Base-by-base conservation (phyloP, 2,329 filamentous ascomycete species). In the Graphilbum ipis-grandicollis region DNA sequence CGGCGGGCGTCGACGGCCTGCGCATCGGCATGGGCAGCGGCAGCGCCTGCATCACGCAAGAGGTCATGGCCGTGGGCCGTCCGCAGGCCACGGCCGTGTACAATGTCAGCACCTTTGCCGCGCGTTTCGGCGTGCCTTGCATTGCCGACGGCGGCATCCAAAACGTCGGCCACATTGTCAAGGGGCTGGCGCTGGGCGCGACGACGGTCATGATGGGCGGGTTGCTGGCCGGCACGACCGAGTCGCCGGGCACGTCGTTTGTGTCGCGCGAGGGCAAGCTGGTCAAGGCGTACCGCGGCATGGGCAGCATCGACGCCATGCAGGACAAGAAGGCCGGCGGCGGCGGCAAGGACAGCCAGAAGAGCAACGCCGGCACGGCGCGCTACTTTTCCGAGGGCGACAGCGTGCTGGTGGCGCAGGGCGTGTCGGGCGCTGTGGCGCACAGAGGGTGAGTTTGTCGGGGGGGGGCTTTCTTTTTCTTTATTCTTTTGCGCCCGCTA, bases 141-240 rank as follows among this genome's bases (percentile, higher is more conserved):
- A 96, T 98, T 54, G 90, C 90, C 41, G 90, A 98, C 51, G 90
- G 90, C 50, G 90, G 90, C 61, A 81, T 98, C 48, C 90, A 98
- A 62, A 98, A 98, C 54, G 82, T 98, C 47, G 90, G 90, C 38
- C 92, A 98, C 66, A 94, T 98, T 47, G 90, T 98, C 59, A 98
- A 98, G 71, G 88, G 86, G 55, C 76, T 98, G 46, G 79, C 90
- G 33, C 76, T 98, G 45, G 90, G 90, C 48, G 90, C 90, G 41
- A 84, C 82, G 33, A 92, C 86, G 28, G 79, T 98, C 56, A 98
- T 98, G 90, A 98, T 98, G 90, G 90, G 90, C 51, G 92, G 90
- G 63, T 76, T 98, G 37, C 72, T 98, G 46, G 90, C 90, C 35
- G 90, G 92, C 56, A 96, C 90, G 44, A 94, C 88, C 31, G 90